Conservation (phyloP, 441 rosid species). For the Populus tomentosa region DNA sequence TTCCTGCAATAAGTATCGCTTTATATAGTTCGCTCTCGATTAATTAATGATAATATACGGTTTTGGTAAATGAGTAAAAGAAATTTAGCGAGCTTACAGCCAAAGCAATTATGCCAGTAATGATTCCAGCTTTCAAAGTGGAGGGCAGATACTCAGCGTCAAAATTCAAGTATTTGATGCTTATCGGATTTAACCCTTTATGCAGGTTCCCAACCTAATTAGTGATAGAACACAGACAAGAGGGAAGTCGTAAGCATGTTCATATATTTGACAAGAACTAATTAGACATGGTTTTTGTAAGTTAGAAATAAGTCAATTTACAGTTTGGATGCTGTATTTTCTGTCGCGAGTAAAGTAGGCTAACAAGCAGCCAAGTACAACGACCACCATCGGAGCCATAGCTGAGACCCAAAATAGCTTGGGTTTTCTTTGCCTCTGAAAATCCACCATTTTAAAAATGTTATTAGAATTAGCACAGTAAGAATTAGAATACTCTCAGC, state of each 20-base stretch:
- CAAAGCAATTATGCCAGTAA: conserved; percentile 65
- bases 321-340: conserved; percentile 64
- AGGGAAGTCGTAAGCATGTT: background rate
- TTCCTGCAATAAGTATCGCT: conserved; percentile 45
- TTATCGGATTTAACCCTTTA: conserved; percentile 74
- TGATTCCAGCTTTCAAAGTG: conserved; percentile 54
- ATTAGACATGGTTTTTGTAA: no score
- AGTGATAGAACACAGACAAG: background rate
- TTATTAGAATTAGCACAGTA: background rate
- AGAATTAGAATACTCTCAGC: no score
- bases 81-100: conserved; percentile 45
- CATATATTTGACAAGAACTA: no score
- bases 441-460: background rate
- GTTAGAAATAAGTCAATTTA: conserved; percentile 9
- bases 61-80: background rate
- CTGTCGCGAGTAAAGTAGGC: conserved; percentile 52
- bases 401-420: conserved; percentile 91
- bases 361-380: conserved; percentile 63
- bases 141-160: conserved; percentile 44
- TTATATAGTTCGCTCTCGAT: no score
- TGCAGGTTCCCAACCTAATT: conserved; percentile 68
- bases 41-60: no score
- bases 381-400: conserved; percentile 71
- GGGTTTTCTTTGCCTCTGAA: conserved; percentile 61
- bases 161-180: conserved; percentile 52